Evolutionary conservation across 331 rosid species (phyloP).

Genomic region (Erythrophleum ivorense): DNA sequence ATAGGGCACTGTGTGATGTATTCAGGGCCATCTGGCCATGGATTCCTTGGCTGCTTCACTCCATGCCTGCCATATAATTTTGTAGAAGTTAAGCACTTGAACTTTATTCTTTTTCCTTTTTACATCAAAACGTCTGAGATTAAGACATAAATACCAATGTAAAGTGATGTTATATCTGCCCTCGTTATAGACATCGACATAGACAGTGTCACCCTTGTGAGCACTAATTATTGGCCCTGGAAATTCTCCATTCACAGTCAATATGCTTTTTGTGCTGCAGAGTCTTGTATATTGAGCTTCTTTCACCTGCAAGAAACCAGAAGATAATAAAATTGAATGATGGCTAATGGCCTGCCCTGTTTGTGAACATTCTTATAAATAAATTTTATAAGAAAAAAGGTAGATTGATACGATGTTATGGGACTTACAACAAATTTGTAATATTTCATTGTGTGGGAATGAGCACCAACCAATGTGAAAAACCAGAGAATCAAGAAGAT

Average conservation of each 20-base stretch:
- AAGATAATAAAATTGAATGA: neutral
- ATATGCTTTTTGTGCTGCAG: conserved; percentile 47
- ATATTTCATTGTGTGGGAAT: neutral
- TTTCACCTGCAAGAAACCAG: conserved; percentile 43
- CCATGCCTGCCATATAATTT: conserved; percentile 52
- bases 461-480: neutral
- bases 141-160: conserved; percentile 46
- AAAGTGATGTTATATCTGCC: conserved; percentile 53
- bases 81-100: neutral
- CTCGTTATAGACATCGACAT: conserved; percentile 51
- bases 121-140: neutral
- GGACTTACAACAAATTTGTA: conserved; percentile 41
- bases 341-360: neutral
- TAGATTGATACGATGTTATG: neutral
- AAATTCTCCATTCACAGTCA: conserved; percentile 59
- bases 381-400: neutral
- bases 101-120: neutral
- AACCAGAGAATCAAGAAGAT: conserved; percentile 28
- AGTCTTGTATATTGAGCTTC: conserved; percentile 50
- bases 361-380: neutral
- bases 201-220: conserved; percentile 47
- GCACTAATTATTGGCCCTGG: conserved; percentile 57
- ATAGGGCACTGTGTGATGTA: conserved; percentile 60
- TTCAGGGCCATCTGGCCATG: conserved; percentile 66
- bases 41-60: conserved; percentile 57